A percentile compares a stretch with the other conserved stretches of the same genome.
Conservation (phyloP, 257 asterid species). For the Fraxinus excelsior region DNA sequence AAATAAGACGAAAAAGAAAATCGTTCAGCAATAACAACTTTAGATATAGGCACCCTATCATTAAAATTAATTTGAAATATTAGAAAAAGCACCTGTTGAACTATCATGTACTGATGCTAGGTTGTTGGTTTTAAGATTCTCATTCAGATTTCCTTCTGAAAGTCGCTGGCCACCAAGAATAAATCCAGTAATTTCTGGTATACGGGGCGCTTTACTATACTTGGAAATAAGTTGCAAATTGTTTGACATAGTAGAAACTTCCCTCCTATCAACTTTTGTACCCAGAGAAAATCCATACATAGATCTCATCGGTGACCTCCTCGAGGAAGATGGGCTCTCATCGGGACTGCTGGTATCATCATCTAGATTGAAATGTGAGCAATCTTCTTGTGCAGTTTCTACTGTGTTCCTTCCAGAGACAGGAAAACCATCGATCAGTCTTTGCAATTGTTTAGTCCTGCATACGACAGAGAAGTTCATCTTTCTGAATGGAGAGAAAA, state of each 20-base stretch:
- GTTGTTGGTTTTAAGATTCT: slow-evolving; percentile 42
- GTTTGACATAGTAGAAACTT: slow-evolving; percentile 37
- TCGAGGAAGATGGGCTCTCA: slow-evolving; percentile 50
- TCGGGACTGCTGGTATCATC: slow-evolving; percentile 56
- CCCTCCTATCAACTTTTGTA: slow-evolving; percentile 47
- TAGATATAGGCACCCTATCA: slow-evolving; percentile 8
- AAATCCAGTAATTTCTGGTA: slow-evolving; percentile 34
- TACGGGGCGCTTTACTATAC: slow-evolving; percentile 31
- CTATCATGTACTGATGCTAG: slow-evolving; percentile 39
- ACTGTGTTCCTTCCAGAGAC: slow-evolving; percentile 47
- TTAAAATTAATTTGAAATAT: slow-evolving; percentile 4
- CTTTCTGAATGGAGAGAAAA: slow-evolving; percentile 6
- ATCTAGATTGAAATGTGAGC: slow-evolving; percentile 67
- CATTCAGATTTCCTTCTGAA: slow-evolving; percentile 55
- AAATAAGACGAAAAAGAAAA: slow-evolving; percentile 26
- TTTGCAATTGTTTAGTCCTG: slow-evolving; percentile 54
- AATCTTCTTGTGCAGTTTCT: slow-evolving; percentile 61
- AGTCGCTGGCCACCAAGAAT: slow-evolving; percentile 39
- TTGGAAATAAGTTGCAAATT: slow-evolving; percentile 34
- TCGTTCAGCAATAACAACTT: slow-evolving; percentile 16
- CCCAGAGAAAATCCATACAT: slow-evolving; percentile 63
- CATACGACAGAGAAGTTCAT: slow-evolving; percentile 25
- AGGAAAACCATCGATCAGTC: slow-evolving; percentile 45
- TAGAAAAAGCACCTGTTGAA: slow-evolving; percentile 52
- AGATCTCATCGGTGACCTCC: slow-evolving; percentile 49